Evolutionary conservation across 1,139 yeast species (phyloP).

Genomic region (Suhomyces kunorum): DNA sequence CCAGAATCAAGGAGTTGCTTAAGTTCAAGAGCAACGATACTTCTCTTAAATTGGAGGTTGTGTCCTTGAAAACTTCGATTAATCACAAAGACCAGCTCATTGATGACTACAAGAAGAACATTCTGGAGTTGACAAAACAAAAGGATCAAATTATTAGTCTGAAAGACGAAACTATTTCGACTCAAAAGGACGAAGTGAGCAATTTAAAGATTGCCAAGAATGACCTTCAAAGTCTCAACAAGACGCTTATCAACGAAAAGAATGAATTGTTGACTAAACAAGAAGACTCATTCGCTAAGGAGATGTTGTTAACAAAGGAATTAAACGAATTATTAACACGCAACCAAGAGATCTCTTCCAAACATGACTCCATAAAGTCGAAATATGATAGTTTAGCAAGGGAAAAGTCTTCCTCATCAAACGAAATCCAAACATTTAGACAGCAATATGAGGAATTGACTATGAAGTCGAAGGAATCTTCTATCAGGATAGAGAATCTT

Average conservation of each 20-base stretch:
- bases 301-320: constrained; percentile 29
- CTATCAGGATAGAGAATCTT: constrained; percentile 59
- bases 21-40: constrained; percentile 41
- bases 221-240: constrained; percentile 42
- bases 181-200: constrained; percentile 34
- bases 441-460: constrained; percentile 78
- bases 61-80: constrained; percentile 40
- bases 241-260: constrained; percentile 38
- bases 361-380: constrained; percentile 51
- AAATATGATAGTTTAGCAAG: constrained; percentile 51
- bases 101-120: constrained; percentile 40
- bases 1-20: constrained; percentile 32
- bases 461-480: constrained; percentile 67
- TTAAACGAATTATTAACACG: constrained; percentile 47
- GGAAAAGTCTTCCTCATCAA: constrained; percentile 49
- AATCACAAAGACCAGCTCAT: constrained; percentile 53
- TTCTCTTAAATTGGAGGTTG: constrained; percentile 44
- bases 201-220: constrained; percentile 46
- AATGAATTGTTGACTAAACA: constrained; percentile 41
- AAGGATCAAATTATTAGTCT: constrained; percentile 5
- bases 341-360: constrained; percentile 52
- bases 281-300: constrained; percentile 39
- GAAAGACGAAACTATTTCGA: constrained; percentile 30
- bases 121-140: constrained; percentile 40
- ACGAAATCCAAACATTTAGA: constrained; percentile 58